Evolutionary conservation across 306 rosid genomes (phyloP).

Genomic region (Elaeagnus macrophylla): DNA sequence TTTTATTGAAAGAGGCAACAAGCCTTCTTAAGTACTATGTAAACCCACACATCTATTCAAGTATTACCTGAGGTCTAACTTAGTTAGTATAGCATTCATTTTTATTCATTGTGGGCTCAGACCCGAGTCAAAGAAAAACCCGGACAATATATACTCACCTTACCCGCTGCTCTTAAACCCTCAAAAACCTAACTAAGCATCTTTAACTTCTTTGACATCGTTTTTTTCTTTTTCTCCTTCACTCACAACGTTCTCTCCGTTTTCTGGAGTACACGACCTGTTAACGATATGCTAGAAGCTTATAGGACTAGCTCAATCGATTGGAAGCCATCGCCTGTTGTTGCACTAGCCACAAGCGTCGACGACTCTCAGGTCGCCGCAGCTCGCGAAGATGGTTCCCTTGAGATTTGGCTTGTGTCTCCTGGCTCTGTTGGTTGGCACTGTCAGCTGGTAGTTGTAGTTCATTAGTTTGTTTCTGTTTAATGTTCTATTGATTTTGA

Average conservation of each 20-base stretch:
- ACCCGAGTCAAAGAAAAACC: no score
- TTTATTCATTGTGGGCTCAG: no score
- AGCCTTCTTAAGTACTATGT: no score
- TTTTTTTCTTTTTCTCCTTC: not conserved
- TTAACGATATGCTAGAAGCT: conserved; percentile 39
- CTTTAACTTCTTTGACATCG: conserved; percentile 18
- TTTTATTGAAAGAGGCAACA: no score
- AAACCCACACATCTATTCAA: no score
- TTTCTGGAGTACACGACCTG: not conserved
- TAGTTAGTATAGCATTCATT: no score
- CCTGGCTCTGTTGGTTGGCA: conserved; percentile 96
- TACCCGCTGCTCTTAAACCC: conserved; percentile 42
- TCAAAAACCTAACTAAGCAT: conserved; percentile 22
- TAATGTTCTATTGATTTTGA: not conserved
- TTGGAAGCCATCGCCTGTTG: conserved; percentile 79
- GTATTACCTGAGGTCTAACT: no score
- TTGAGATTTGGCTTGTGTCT: conserved; percentile 97
- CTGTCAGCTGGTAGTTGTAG: conserved; percentile 65
- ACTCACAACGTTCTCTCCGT: not conserved
- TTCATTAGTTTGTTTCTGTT: not conserved
- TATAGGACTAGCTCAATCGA: conserved; percentile 44
- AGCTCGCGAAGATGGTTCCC: conserved; percentile 77
- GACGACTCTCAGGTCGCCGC: conserved; percentile 84
- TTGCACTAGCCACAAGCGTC: conserved; percentile 69
- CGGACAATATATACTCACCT: no score